Evolutionary conservation across 2,329 filamentous ascomycete species (phyloP).

Genomic region (Diaporthe batatas): DNA sequence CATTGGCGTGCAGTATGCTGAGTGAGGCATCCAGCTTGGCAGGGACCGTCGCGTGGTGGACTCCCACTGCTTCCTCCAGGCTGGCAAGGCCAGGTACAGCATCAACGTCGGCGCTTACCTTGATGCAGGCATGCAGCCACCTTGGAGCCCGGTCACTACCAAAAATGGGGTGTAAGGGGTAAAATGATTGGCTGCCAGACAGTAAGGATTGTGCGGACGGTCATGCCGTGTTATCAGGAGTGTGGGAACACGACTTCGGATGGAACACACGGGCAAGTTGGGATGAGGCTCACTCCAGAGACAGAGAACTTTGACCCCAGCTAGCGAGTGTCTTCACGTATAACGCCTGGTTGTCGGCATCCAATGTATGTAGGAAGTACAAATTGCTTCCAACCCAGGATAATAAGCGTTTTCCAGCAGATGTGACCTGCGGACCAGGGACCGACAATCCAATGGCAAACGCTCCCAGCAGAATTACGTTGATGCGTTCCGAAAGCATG

Average conservation of each 20-base stretch:
- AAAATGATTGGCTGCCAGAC: not conserved
- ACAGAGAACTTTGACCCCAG: not conserved
- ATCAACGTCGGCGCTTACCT: not conserved
- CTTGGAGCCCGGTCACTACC: not conserved
- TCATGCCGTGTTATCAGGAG: not conserved
- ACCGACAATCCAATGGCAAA: not conserved
- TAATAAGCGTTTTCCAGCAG: not conserved
- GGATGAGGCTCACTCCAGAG: conserved; percentile 6
- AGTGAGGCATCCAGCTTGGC: not conserved
- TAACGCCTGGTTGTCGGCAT: not conserved
- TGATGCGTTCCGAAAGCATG: not conserved
- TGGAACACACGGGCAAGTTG: not conserved
- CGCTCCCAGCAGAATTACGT: not conserved
- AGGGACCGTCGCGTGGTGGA: not conserved
- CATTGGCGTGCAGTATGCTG: not conserved
- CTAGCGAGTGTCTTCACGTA: not conserved
- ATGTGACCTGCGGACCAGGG: not conserved
- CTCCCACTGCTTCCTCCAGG: not conserved
- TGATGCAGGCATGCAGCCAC: not conserved
- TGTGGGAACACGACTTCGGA: not conserved
- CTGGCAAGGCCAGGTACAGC: not conserved
- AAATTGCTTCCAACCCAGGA: conserved; percentile 4
- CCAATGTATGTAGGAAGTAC: conserved; percentile 8
- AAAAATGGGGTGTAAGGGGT: not conserved
- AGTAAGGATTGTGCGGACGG: not conserved